Evolutionary conservation across 345 rosid genomes (phyloP), one percentile per base, ranked within the genome.

Genomic region (Citrus mangshanensis): DNA sequence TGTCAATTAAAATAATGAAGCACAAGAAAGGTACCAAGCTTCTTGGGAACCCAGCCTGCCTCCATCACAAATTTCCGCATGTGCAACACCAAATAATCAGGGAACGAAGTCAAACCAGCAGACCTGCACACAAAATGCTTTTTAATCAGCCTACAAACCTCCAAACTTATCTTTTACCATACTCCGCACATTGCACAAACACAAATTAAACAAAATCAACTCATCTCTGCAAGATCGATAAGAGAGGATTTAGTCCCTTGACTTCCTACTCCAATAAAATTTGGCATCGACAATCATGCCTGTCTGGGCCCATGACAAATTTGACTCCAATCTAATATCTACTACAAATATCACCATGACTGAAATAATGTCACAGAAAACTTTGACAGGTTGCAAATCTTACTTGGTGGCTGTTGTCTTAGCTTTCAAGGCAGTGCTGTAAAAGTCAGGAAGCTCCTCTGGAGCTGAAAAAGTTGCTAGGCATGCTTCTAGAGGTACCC

Each of bases 21-120:
- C 28, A 60, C 12, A 63, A 40, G 79, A 76, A 83, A 54, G 66
- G 72, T 87, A 96, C 99, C 98, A 68, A 96, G 99, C 84, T 94
- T 96, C 83, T 94, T 96, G 25, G 99, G 99, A 81, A 96, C 99
- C 99, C 98, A 96, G 80, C 99, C 99, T 27, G 79, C 97, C 79
- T 91, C 98, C 97, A 96, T 89, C 49, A 96, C 97, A 82, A 96
- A 96, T 82, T 92, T 96, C 70, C 94, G 85, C 98, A 96, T 96
- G 90, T 96, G 99, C 92, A 94, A 87, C 68, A 94, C 98, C 88
- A 94, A 82, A 84, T 89, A 96, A 83, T 96, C 98, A 78, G 98
- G 98, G 86, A 96, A 96, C 65, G 99, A 93, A 77, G 99, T 93
- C 72, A 96, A 84, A 30, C 98, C 93, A 82, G 95, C 88, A 70